These are phyloP conservation scores for Cercospora zeae-maydis DNA, from an alignment of 2,329 filamentous ascomycete species.

Conservation along the genomic window DNA sequence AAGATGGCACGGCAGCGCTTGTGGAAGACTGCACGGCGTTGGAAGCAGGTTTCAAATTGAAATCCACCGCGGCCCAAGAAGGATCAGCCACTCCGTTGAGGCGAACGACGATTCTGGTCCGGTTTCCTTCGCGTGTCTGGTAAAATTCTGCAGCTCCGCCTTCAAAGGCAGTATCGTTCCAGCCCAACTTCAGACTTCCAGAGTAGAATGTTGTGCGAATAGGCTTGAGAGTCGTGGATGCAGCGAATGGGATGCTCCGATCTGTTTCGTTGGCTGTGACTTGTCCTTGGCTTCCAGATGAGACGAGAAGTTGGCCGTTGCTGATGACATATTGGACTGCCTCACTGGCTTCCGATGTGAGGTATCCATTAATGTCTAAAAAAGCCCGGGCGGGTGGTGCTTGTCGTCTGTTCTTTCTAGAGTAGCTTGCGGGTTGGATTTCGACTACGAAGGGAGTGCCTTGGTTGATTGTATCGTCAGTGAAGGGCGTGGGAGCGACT, in stretches of 20 bases:
- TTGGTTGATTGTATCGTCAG: slow-evolving; percentile 31
- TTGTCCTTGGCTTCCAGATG: slow-evolving; percentile 28
- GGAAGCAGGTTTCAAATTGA: slow-evolving; percentile 25
- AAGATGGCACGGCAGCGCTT: background rate
- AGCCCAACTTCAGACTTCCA: slow-evolving; percentile 29
- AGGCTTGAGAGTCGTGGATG: slow-evolving; percentile 21
- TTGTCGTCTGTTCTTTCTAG: slow-evolving; percentile 24
- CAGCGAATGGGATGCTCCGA: slow-evolving; percentile 29
- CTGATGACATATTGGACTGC: slow-evolving; percentile 35
- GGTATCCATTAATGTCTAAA: slow-evolving; percentile 35
- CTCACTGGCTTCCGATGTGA: slow-evolving; percentile 30
- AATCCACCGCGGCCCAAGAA: slow-evolving; percentile 31
- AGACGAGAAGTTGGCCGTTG: slow-evolving; percentile 26
- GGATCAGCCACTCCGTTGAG: slow-evolving; percentile 30
- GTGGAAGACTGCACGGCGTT: background rate
- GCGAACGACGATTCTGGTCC: slow-evolving; percentile 31
- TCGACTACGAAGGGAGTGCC: slow-evolving; percentile 35
- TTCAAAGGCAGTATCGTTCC: slow-evolving; percentile 35
- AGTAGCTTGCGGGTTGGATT: slow-evolving; percentile 21
- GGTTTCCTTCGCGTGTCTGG: slow-evolving; percentile 27
- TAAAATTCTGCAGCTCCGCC: slow-evolving; percentile 35
- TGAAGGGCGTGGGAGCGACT: slow-evolving; percentile 24
- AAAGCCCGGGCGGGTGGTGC: slow-evolving; percentile 24
- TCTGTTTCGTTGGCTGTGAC: slow-evolving; percentile 29
- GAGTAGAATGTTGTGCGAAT: slow-evolving; percentile 34